Evolutionary conservation across 768 basidiomycete genomes (phyloP).

Genomic region (Phaffia tasmanica): DNA sequence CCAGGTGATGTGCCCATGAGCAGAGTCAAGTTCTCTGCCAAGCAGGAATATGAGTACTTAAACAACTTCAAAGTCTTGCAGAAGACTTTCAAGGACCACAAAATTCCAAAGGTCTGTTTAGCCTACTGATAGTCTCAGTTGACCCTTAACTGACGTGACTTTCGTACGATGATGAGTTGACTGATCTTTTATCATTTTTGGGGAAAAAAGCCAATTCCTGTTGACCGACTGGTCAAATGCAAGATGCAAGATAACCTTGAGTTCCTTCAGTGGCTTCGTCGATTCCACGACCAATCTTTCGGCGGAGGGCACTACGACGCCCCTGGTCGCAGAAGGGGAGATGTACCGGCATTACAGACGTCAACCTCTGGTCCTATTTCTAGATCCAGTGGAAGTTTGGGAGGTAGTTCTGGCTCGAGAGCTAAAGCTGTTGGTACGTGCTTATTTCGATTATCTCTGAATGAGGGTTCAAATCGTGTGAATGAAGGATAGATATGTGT

Average conservation of each 20-base stretch:
- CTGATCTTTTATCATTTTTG: neutral
- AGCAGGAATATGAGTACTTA: constrained; percentile 70
- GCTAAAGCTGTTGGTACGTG: neutral
- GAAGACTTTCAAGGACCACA: constrained; percentile 76
- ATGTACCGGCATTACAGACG: constrained; percentile 63
- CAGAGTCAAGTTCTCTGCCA: constrained; percentile 90
- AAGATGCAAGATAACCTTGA: constrained; percentile 99
- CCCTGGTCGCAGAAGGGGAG: constrained; percentile 59
- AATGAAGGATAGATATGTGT: neutral
- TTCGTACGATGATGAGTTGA: neutral
- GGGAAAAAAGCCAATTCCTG: constrained; percentile 64
- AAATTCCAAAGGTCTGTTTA: constrained; percentile 77
- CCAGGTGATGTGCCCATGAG: constrained; percentile 80
- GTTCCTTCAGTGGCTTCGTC: constrained; percentile 93
- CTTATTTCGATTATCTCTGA: neutral
- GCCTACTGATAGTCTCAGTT: neutral
- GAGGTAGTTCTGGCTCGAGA: constrained; percentile 2
- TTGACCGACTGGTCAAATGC: constrained; percentile 91
- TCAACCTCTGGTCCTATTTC: constrained; percentile 47
- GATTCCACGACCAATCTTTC: constrained; percentile 89
- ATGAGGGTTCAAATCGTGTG: neutral
- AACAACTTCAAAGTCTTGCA: constrained; percentile 95
- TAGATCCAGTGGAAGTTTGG: constrained; percentile 1
- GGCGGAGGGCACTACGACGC: constrained; percentile 80
- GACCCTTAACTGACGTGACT: constrained; percentile 14